These are phyloP conservation scores for Paracoccidioides lutzii DNA, from an alignment of 2,329 filamentous ascomycete genomes.

Conservation along the genomic window DNA sequence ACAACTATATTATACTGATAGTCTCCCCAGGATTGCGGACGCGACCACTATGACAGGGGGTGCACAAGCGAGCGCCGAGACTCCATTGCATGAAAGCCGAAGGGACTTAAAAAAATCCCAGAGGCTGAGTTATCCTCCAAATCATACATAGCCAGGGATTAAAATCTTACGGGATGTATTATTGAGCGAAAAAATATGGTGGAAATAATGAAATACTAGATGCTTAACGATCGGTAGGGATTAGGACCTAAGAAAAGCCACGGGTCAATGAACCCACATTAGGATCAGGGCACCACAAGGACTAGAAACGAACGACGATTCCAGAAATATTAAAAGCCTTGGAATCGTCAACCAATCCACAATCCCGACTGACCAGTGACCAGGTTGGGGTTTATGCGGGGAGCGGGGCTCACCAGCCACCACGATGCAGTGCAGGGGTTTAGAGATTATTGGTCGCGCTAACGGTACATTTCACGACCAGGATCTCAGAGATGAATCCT, in stretches of 20 bases:
- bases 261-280: neutral
- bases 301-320: neutral
- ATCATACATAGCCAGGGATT: neutral
- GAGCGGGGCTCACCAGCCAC: neutral
- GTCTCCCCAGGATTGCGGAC: too few relatives aligned
- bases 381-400: neutral
- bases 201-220: neutral
- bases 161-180: neutral
- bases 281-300: neutral
- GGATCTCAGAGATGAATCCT: neutral
- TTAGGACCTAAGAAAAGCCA: neutral
- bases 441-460: neutral
- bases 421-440: neutral
- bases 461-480: neutral
- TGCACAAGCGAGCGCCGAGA: neutral
- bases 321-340: slow-evolving; percentile 3
- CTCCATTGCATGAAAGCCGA: neutral
- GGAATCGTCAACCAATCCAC: neutral
- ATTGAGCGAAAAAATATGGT: neutral
- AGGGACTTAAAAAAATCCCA: neutral
- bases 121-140: neutral
- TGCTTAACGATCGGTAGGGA: neutral
- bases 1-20: neutral
- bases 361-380: neutral
- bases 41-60: neutral